phyloP scores from a whole-genome alignment of 768 basidiomycete species.

The Amanita molliuscula region DNA sequence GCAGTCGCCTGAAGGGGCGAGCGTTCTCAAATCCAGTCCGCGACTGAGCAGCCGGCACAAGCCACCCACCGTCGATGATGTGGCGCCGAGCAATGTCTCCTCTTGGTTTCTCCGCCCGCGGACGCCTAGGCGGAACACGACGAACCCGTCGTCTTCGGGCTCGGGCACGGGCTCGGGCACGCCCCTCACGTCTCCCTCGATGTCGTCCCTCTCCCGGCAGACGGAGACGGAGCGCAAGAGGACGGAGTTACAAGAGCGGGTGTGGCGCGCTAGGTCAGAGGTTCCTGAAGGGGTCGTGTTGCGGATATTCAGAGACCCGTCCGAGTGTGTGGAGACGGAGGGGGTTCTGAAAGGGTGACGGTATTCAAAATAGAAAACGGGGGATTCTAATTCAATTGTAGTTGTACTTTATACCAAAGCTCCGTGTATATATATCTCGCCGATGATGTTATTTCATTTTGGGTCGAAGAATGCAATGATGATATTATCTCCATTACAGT shows the following conservation, averaged over 20 bases:
- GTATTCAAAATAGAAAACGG: not conserved
- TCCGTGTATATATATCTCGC: no score
- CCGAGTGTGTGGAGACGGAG: conserved; percentile 4
- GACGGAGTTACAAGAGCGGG: conserved; percentile 4
- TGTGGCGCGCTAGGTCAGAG: conserved; percentile 2
- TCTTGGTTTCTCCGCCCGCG: not conserved
- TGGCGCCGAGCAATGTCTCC: no score
- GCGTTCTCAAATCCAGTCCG: not conserved
- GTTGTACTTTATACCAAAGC: no score
- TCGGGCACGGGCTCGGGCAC: not conserved
- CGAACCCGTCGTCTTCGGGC: not conserved
- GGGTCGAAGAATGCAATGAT: no score
- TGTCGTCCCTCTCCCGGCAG: not conserved
- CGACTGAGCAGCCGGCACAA: not conserved
- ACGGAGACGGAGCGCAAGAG: not conserved
- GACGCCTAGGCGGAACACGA: not conserved
- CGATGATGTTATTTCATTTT: no score
- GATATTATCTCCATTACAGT: not conserved
- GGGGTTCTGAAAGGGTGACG: not conserved
- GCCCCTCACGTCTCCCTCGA: not conserved
- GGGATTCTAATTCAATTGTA: no score
- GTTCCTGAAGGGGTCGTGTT: not conserved
- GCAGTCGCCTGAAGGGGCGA: not conserved
- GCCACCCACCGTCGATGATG: not conserved
- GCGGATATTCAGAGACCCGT: conserved; percentile 5